Conservation (phyloP, 1,284 basidiomycete species). For the Irpex lacteus region DNA sequence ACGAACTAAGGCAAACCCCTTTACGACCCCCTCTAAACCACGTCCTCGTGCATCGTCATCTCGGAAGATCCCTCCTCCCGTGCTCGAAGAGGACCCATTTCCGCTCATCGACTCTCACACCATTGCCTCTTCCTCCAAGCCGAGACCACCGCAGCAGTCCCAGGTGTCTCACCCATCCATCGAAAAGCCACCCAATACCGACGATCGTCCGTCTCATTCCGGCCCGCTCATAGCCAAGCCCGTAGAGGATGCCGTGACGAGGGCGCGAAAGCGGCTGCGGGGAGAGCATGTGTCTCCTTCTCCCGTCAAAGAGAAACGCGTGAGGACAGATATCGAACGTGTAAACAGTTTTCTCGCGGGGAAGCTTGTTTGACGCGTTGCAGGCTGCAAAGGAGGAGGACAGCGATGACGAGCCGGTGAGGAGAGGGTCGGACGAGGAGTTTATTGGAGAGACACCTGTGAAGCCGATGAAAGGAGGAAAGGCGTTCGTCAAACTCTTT, state of each 20-base stretch:
- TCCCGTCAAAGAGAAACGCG: constrained; percentile 70
- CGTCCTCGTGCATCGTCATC: constrained; percentile 17
- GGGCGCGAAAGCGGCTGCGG: constrained; percentile 75
- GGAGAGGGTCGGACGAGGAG: constrained; percentile 35
- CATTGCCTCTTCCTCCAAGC: neutral
- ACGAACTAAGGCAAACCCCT: constrained; percentile 40
- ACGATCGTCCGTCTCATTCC: neutral
- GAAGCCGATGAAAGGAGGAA: constrained; percentile 53
- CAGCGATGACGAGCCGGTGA: constrained; percentile 32
- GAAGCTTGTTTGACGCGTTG: neutral
- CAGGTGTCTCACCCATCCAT: neutral
- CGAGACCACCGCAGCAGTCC: constrained; percentile 11
- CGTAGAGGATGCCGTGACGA: constrained; percentile 42
- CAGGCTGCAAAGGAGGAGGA: constrained; percentile 15
- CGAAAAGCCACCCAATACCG: neutral
- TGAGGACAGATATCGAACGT: constrained; percentile 31
- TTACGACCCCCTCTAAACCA: constrained; percentile 47
- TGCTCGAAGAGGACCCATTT: constrained; percentile 29
- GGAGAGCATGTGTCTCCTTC: constrained; percentile 80
- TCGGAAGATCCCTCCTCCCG: constrained; percentile 3
- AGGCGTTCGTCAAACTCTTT: constrained; percentile 65
- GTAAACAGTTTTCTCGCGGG: constrained; percentile 10
- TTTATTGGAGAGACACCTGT: constrained; percentile 70
- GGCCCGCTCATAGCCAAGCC: constrained; percentile 5
- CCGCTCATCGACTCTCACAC: constrained; percentile 25